These are phyloP conservation scores for Sphagnum tenellum DNA, from an alignment of 225 moss, liverwort and hornwort species.

Conservation along the genomic window DNA sequence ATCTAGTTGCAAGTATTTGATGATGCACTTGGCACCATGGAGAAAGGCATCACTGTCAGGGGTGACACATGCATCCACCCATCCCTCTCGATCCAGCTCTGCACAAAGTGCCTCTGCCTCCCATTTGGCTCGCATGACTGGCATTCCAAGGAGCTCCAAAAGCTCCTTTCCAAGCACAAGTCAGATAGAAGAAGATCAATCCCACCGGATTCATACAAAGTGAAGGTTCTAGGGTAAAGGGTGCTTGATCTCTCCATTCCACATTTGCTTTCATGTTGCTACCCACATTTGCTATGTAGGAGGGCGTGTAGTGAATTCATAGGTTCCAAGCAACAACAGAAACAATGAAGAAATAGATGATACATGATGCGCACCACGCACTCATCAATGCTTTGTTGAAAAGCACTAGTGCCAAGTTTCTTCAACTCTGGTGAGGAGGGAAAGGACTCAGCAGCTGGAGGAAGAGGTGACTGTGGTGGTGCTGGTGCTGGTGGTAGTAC, in stretches of 20 bases:
- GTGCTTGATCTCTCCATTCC: no score
- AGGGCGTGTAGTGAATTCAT: no score
- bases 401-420: conserved; percentile 6
- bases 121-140: conserved; percentile 33
- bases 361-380: conserved; percentile 19
- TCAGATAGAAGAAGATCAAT: no score
- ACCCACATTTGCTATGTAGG: no score
- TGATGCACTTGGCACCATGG: conserved; percentile 36
- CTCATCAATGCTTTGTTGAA: conserved; percentile 30
- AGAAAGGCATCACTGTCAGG: conserved; percentile 41
- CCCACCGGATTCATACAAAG: no score
- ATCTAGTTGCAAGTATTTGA: conserved; percentile 28
- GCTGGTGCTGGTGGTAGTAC: no score
- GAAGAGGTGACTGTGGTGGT: no score
- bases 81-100: conserved; percentile 30
- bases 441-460: no score
- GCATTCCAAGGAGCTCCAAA: conserved; percentile 31
- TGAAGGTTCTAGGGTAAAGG: no score
- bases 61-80: conserved; percentile 43
- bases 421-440: background rate
- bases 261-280: no score
- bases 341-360: background rate
- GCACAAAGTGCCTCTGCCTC: conserved; percentile 52
- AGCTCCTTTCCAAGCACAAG: conserved; percentile 10
- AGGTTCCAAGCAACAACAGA: background rate